Evolutionary conservation across 305 asterid species (phyloP).

Genomic region (Fraxinus angustifolia): DNA sequence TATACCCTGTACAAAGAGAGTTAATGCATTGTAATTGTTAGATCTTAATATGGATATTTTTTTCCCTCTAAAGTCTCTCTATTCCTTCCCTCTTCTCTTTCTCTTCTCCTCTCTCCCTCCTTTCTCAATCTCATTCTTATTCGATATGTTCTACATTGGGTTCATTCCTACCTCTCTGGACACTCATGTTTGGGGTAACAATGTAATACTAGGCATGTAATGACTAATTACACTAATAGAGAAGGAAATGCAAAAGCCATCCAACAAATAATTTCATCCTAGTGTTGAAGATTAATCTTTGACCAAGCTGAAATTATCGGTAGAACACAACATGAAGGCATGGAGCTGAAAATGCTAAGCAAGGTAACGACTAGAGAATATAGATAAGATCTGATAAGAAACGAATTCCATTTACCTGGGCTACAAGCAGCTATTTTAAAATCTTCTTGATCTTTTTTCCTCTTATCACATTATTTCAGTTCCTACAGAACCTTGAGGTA

Average conservation of each 20-base stretch:
- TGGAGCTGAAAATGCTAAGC: background rate
- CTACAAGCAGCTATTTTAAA: background rate
- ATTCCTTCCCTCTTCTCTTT: background rate
- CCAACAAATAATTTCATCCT: background rate
- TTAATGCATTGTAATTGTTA: background rate
- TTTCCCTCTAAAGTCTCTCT: background rate
- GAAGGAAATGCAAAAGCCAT: background rate
- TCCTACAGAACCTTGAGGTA: background rate
- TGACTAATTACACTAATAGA: background rate
- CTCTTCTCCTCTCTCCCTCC: background rate
- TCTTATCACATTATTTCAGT: background rate
- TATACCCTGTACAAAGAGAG: background rate
- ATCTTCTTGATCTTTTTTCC: background rate
- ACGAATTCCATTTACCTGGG: background rate
- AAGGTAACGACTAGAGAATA: background rate
- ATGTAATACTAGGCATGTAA: background rate
- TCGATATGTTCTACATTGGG: background rate
- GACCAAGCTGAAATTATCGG: background rate
- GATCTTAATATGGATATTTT: background rate
- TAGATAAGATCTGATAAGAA: background rate
- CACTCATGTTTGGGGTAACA: background rate
- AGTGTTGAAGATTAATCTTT: background rate
- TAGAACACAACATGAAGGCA: background rate
- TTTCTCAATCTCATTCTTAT: background rate
- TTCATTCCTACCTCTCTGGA: background rate